Base-by-base conservation (phyloP, 2,329 filamentous ascomycete genomes). In the Pestalotiopsis sp. region DNA sequence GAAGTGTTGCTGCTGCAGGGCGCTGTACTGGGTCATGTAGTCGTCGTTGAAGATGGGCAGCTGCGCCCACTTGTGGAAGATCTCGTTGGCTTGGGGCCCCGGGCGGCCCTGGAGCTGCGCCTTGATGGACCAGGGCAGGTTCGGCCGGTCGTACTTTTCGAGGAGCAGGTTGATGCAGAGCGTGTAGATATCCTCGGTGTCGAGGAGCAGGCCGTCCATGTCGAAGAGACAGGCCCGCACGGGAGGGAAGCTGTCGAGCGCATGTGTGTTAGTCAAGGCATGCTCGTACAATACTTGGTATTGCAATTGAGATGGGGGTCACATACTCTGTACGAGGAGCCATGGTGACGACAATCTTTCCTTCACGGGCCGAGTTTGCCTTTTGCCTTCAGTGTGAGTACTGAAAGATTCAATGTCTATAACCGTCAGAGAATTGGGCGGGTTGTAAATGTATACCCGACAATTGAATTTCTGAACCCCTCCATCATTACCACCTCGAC, bases 191-290 rank as follows among this genome's bases (percentile, higher is more conserved):
- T 98, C 96, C 84, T 98, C 96, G 41, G 93, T 94, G 81, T 98
- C 91, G 78, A 99, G 92, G 23, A 99, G 89, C 45, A 99, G 91
- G 70, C 96, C 96, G 81, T 99, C 96, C 95, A 98, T 98, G 85
- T 99, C 96, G 80, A 99, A 98, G 72, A 99, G 91, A 81, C 95
- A 98, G 74, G 95, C 96, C 74, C 94, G 89, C 69, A 98, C 87
- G 61, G 92, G 90, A 23, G 93, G 92, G 80, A 94, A 91, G 78
- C 92, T 93, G 76, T 39, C 31, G 39, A 63, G 11, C 9, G 31
- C 20, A 27, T 66, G 4, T 38, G 56, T 39, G 25, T 66, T 36
- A 58, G 64, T 25, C n/a, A 36, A 4, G 59, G 11, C 20, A 20
- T 38, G 13, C 23, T 23, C 9, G 38, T 12, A 17, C n/a, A 7